phyloP scores from a whole-genome alignment of 257 asterid genomes.

The Solanum tarapatanum region DNA sequence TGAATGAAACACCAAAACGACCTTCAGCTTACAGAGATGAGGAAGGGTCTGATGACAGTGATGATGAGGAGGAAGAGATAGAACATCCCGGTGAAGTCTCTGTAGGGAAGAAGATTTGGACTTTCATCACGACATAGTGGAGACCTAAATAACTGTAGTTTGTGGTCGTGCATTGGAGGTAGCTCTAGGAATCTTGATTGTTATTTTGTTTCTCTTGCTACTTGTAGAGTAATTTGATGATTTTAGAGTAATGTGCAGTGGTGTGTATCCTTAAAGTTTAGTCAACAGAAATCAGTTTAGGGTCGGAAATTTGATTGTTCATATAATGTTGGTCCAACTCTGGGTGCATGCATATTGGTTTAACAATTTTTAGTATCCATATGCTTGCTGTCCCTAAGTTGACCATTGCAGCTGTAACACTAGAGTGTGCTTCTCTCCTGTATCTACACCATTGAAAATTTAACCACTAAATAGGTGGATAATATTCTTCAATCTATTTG shows the following conservation, averaged over 20 bases:
- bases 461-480: background rate
- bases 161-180: background rate
- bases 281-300: conserved; percentile 1
- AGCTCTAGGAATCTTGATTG: background rate
- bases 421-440: background rate
- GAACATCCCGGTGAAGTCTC: conserved; percentile 87
- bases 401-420: background rate
- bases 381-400: background rate
- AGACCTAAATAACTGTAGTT: background rate
- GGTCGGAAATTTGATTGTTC: background rate
- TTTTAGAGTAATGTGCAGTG: background rate
- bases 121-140: conserved; percentile 61
- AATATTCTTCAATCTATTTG: background rate
- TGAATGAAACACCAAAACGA: conserved; percentile 36
- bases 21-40: conserved; percentile 6
- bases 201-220: background rate
- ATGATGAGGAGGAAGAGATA: conserved; percentile 42
- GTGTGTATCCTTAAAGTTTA: conserved; percentile 1
- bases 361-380: background rate
- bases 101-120: conserved; percentile 89
- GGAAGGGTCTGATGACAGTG: conserved; percentile 18
- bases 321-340: background rate
- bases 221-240: background rate
- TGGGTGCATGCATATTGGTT: background rate
- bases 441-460: background rate